A percentile compares a stretch with the other conserved stretches of the same genome.
Conservation (phyloP, 2,329 filamentous ascomycete species). For the Cyphellophora europaea region DNA sequence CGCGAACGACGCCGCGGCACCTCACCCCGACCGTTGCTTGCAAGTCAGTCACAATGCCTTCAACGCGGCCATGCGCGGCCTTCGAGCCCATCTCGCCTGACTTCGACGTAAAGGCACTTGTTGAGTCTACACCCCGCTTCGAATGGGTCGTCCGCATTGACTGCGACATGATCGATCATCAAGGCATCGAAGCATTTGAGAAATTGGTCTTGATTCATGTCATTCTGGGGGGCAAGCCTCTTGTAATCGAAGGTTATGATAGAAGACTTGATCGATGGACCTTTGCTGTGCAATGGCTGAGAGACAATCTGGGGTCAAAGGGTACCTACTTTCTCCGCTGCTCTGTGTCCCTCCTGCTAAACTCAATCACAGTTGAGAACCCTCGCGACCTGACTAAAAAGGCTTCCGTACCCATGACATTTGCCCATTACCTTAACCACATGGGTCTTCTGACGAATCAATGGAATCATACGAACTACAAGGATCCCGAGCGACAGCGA, state of each 20-base stretch:
- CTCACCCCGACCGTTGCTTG: no score
- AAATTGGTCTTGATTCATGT: slow-evolving; percentile 77
- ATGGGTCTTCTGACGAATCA: slow-evolving; percentile 78
- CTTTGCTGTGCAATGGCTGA: slow-evolving; percentile 74
- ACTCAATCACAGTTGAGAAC: slow-evolving; percentile 55
- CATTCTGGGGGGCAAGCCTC: slow-evolving; percentile 71
- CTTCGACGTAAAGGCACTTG: slow-evolving; percentile 65
- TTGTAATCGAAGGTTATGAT: slow-evolving; percentile 87
- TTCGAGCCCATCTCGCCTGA: slow-evolving; percentile 87
- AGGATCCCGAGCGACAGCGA: slow-evolving; percentile 69
- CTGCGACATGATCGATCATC: slow-evolving; percentile 64
- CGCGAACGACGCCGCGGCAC: no score
- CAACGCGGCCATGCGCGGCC: slow-evolving; percentile 70
- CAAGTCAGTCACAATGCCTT: slow-evolving; percentile 67
- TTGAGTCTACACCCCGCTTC: slow-evolving; percentile 74
- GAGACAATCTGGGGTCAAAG: slow-evolving; percentile 68
- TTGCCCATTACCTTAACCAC: slow-evolving; percentile 81
- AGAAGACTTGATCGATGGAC: slow-evolving; percentile 63
- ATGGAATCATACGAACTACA: slow-evolving; percentile 66
- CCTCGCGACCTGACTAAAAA: slow-evolving; percentile 71
- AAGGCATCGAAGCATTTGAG: slow-evolving; percentile 73
- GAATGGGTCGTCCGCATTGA: slow-evolving; percentile 76
- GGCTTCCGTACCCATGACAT: slow-evolving; percentile 70
- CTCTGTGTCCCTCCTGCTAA: slow-evolving; percentile 2
- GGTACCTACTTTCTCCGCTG: no score